These are phyloP conservation scores for Saccharomyces hybrid DNA, from an alignment of 1,139 yeast genomes.

Conservation along the genomic window DNA sequence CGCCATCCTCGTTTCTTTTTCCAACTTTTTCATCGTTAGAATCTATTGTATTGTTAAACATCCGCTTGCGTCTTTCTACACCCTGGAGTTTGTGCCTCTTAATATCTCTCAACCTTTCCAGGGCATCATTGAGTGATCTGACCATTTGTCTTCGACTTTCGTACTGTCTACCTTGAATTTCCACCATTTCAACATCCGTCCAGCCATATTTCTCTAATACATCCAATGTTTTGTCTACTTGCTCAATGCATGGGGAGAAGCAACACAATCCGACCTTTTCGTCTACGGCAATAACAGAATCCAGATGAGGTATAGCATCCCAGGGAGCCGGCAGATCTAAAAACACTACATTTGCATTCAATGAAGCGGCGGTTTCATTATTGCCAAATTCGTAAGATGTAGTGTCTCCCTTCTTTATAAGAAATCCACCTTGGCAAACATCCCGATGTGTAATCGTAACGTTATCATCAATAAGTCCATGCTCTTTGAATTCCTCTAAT, in stretches of 20 bases:
- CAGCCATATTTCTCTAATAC: conserved; percentile 72
- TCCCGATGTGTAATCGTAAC: conserved; percentile 78
- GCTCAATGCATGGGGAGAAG: conserved; percentile 97
- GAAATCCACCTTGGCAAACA: conserved; percentile 84
- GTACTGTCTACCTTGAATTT: conserved; percentile 78
- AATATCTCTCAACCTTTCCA: conserved; percentile 73
- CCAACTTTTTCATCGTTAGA: conserved; percentile 11
- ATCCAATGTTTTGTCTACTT: conserved; percentile 78
- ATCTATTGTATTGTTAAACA: conserved; percentile 28
- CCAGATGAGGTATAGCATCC: conserved; percentile 81
- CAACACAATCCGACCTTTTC: conserved; percentile 71
- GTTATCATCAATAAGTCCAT: conserved; percentile 47
- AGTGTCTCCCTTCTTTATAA: conserved; percentile 35
- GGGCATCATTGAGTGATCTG: conserved; percentile 70
- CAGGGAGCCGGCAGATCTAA: conserved; percentile 96
- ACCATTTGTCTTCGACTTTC: conserved; percentile 90
- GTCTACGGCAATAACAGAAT: conserved; percentile 47
- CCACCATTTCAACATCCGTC: conserved; percentile 90
- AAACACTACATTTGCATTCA: conserved; percentile 67
- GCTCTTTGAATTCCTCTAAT: conserved; percentile 61
- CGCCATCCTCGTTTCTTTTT: conserved; percentile 11
- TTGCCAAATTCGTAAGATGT: conserved; percentile 28
- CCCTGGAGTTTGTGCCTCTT: conserved; percentile 70
- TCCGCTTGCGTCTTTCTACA: conserved; percentile 48
- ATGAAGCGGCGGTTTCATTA: conserved; percentile 23